Evolutionary conservation across 352 stramenopile species (phyloP).

Genomic region (Phytophthora cactorum): DNA sequence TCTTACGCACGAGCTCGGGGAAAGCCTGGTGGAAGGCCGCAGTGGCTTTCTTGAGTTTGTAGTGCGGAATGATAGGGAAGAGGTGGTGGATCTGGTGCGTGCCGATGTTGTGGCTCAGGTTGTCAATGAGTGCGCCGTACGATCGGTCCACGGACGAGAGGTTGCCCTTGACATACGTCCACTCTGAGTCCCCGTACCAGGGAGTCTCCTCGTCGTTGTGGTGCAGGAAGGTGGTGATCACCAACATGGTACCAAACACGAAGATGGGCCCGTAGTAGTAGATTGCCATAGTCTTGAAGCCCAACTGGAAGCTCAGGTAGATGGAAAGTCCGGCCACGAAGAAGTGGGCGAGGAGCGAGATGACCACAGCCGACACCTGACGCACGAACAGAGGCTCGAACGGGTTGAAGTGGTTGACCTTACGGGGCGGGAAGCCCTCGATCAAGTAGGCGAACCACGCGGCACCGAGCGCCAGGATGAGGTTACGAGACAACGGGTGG

Average conservation of each 20-base stretch:
- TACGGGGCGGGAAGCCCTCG: constrained; percentile 76
- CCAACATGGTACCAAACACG: constrained; percentile 79
- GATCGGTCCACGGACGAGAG: constrained; percentile 82
- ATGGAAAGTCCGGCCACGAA: constrained; percentile 43
- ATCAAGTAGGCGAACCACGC: constrained; percentile 80
- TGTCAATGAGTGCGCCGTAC: constrained; percentile 81
- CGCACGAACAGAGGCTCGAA: constrained; percentile 79
- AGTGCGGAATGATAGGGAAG: constrained; percentile 89
- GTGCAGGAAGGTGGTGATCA: constrained; percentile 87
- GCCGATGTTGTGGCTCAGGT: constrained; percentile 89
- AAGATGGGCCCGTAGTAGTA: constrained; percentile 84
- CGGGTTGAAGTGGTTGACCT: constrained; percentile 82
- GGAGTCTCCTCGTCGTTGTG: constrained; percentile 86
- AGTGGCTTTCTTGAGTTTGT: constrained; percentile 77
- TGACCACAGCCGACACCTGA: constrained; percentile 62
- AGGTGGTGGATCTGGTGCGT: constrained; percentile 89
- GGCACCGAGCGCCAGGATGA: constrained; percentile 56
- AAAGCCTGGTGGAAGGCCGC: constrained; percentile 69
- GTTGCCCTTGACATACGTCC: constrained; percentile 88
- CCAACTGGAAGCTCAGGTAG: constrained; percentile 54
- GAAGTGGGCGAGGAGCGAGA: constrained; percentile 61
- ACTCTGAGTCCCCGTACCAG: constrained; percentile 85
- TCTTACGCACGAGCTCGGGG: constrained; percentile 77
- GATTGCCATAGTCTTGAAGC: constrained; percentile 65
- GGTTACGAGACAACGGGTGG: constrained; percentile 57